Percentiles rank a stretch among this genome's conserved stretches.
phyloP scores from a whole-genome alignment of 1,284 basidiomycete genomes.

The Psilocybe mexicana region DNA sequence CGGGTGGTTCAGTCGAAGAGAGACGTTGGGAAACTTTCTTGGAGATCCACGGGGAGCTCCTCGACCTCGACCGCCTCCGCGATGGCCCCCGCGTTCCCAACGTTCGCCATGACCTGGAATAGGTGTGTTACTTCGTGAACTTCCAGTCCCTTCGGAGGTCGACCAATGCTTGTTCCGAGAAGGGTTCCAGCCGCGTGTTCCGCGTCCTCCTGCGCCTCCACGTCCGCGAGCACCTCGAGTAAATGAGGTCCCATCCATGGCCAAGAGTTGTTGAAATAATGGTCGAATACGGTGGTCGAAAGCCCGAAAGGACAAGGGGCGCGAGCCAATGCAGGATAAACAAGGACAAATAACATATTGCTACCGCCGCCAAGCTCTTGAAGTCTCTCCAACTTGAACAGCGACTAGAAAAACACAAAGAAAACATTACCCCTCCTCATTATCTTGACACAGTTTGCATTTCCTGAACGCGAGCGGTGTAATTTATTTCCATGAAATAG shows the following conservation, averaged over 20 bases:
- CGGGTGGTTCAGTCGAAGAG: conserved; percentile 31
- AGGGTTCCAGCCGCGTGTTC: conserved; percentile 27
- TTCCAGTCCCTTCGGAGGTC: conserved; percentile 30
- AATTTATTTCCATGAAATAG: no score
- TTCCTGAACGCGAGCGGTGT: not conserved
- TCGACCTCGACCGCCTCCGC: conserved; percentile 40
- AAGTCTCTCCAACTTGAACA: no score
- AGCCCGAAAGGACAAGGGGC: conserved; percentile 12
- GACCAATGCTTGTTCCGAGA: conserved; percentile 59
- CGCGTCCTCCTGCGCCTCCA: conserved; percentile 19
- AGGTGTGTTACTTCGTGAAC: conserved; percentile 35
- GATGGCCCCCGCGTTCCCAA: conserved; percentile 56
- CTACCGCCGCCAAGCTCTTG: not conserved
- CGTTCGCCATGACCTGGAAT: conserved; percentile 45
- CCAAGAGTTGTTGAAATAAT: not conserved
- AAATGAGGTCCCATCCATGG: conserved; percentile 24
- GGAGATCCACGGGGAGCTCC: conserved; percentile 35
- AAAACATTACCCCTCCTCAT: no score
- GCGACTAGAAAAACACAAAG: no score
- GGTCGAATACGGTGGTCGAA: not conserved
- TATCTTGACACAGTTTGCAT: no score
- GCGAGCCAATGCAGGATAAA: conserved; percentile 11
- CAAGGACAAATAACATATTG: conserved; percentile 9
- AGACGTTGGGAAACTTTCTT: conserved; percentile 40
- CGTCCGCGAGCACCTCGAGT: conserved; percentile 27